Evolutionary conservation across 2,329 filamentous ascomycete genomes (phyloP), one percentile per base, ranked within the genome.

Genomic region (Apiospora pterosperma): DNA sequence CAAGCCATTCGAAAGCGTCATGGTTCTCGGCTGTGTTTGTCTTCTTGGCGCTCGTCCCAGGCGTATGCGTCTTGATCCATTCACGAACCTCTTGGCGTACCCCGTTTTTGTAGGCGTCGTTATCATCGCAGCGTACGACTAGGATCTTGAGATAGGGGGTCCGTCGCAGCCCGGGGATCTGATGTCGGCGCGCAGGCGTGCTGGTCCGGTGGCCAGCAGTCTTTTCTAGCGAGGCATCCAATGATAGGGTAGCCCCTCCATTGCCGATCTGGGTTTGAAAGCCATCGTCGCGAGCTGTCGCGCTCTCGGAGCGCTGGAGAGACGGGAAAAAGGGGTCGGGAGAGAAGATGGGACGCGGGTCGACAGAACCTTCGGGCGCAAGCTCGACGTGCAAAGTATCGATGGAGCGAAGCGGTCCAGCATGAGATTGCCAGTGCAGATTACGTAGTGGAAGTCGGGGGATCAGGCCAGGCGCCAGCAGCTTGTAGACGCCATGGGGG

Each of bases 381-480:
- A 98, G 88, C 67, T 97, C 93, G 72, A 98, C 88, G 74, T 97
- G 93, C 44, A 99, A 87, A 14, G 93, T 94, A 73, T 93, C 91
- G 76, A 99, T 99, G 16, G 96, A 97, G 69, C 96, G 91, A 39
- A 98, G 81, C 2, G 96, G 96, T 0, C 96, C 91, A 34, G 91
- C 90, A 67, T 96, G 92, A 16, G 96, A 97, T 77, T 98, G 96
- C 96, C 96, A 99, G 75, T 98, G 93, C 58, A 99, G 88, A 73
- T 98, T 96, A 68, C 90, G 91, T 41, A 99, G 84, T 38, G 96
- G 96, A 0, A 98, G 84, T 63, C 92, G 90, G 48, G 91, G 84
- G 44, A 91, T 84, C 65, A 99, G 83, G 65, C 94, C 89, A 3
- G 92, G 88, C 12, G 91, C 90, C 52, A 98, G 82, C 62, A 95